Percentiles rank a stretch among this genome's conserved stretches.
Evolutionary conservation across 495 filamentous ascomycete genomes (phyloP).

Genomic region (Chaetomidium leptoderma): DNA sequence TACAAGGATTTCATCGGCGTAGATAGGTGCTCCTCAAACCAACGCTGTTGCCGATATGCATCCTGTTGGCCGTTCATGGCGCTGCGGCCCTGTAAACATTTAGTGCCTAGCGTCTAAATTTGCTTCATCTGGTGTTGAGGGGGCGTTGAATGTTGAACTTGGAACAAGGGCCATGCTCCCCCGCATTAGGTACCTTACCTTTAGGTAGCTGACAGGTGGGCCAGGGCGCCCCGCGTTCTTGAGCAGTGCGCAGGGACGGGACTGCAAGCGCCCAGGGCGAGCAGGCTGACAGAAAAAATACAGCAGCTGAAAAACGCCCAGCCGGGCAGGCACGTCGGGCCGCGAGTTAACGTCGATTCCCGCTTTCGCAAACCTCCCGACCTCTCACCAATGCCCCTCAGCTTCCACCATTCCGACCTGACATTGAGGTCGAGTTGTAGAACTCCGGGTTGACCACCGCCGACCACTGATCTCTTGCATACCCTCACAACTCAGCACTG

Average conservation of each 20-base stretch:
- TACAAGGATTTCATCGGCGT: too few species aligned
- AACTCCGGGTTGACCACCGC: not conserved
- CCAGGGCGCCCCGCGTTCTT: not conserved
- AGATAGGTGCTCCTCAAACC: too few species aligned
- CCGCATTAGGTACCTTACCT: too few species aligned
- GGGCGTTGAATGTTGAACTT: too few species aligned
- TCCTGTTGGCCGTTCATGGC: too few species aligned
- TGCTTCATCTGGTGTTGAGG: too few species aligned
- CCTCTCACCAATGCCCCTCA: not conserved
- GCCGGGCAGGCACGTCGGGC: constrained; percentile 4
- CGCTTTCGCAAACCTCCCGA: not conserved
- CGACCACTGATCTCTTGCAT: not conserved
- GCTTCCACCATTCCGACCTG: not conserved
- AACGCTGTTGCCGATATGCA: too few species aligned
- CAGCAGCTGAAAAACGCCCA: constrained; percentile 3
- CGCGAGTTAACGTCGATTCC: too few species aligned
- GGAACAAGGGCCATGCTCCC: too few species aligned
- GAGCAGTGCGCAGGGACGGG: not conserved
- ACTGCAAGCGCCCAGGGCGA: not conserved
- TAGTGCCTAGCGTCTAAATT: too few species aligned
- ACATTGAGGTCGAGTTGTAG: not conserved
- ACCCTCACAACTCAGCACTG: not conserved
- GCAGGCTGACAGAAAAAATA: not conserved
- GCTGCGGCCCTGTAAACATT: too few species aligned
- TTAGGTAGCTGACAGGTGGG: too few species aligned